Conservation (phyloP, 2,329 filamentous ascomycete species). For the Bipolaris victoriae region DNA sequence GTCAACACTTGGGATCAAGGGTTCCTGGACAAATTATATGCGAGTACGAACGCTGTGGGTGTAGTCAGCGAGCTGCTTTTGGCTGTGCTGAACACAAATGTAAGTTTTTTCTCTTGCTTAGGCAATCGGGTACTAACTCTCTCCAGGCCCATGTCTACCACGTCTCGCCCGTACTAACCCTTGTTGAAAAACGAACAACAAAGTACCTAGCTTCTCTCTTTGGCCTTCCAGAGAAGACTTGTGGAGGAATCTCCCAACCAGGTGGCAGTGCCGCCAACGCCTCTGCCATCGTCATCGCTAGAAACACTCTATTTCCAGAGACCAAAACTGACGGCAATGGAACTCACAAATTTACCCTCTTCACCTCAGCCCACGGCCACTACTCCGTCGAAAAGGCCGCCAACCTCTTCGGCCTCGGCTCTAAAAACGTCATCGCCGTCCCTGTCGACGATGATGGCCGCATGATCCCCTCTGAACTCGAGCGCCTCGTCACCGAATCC, state of each 20-base stretch:
- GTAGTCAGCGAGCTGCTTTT: slow-evolving; percentile 85
- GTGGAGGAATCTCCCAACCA: slow-evolving; percentile 76
- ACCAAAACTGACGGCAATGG: slow-evolving; percentile 77
- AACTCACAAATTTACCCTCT: slow-evolving; percentile 72
- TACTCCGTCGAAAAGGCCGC: slow-evolving; percentile 95
- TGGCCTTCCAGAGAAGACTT: slow-evolving; percentile 53
- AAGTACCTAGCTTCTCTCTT: slow-evolving; percentile 76
- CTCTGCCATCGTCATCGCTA: slow-evolving; percentile 82
- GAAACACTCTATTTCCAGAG: slow-evolving; percentile 81
- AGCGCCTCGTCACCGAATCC: slow-evolving; percentile 66
- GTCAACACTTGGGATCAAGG: slow-evolving; percentile 99
- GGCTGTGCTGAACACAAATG: slow-evolving; percentile 87
- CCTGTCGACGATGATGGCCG: slow-evolving; percentile 73
- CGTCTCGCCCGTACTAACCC: slow-evolving; percentile 84
- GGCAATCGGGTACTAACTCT: not conserved
- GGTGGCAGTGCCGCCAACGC: slow-evolving; percentile 86
- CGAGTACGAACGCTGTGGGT: slow-evolving; percentile 86
- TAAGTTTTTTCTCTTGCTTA: slow-evolving; percentile 39
- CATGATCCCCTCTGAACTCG: slow-evolving; percentile 72
- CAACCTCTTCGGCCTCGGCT: slow-evolving; percentile 86
- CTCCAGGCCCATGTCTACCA: slow-evolving; percentile 82
- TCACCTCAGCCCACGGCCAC: slow-evolving; percentile 89
- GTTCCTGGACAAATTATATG: slow-evolving; percentile 94
- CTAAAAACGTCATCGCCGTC: slow-evolving; percentile 72
- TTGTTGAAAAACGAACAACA: slow-evolving; percentile 86